Percentiles rank a stretch among this genome's conserved stretches.
phyloP scores from a whole-genome alignment of 1,284 basidiomycete genomes.

The Apiotrichum akiyoshidainum region DNA sequence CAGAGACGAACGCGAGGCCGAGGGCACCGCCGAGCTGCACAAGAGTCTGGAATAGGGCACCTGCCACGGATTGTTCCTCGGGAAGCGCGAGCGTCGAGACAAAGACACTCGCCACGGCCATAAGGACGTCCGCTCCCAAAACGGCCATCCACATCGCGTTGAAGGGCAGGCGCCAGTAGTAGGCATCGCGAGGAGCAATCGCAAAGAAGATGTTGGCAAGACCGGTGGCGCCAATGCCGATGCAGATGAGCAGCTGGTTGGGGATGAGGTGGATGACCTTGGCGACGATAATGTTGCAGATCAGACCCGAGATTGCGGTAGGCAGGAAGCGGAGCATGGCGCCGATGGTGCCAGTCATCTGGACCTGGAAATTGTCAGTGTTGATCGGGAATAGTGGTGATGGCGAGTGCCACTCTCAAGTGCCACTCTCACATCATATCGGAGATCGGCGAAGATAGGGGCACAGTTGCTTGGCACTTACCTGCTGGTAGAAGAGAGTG shows the following conservation, averaged over 20 bases:
- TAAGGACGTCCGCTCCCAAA: constrained; percentile 75
- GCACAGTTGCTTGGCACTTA: background rate
- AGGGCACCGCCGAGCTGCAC: constrained; percentile 67
- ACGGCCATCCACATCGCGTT: constrained; percentile 69
- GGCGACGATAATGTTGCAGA: constrained; percentile 60
- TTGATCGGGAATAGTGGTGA: background rate
- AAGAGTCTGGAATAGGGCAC: constrained; percentile 56
- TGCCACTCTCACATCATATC: background rate
- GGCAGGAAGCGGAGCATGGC: constrained; percentile 76
- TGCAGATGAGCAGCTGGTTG: constrained; percentile 55
- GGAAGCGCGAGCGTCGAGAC: constrained; percentile 67
- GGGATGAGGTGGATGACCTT: constrained; percentile 34
- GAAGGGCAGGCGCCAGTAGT: constrained; percentile 79
- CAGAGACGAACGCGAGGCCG: constrained; percentile 69
- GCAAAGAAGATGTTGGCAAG: constrained; percentile 69
- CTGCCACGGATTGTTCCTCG: constrained; percentile 74
- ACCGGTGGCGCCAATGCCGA: constrained; percentile 58
- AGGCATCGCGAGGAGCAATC: constrained; percentile 59
- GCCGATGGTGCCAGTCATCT: constrained; percentile 51
- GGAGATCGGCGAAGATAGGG: background rate
- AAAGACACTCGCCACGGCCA: constrained; percentile 69
- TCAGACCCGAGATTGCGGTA: constrained; percentile 65
- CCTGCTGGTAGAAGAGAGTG: constrained; percentile 42
- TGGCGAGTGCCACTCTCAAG: too few relatives aligned
- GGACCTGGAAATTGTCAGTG: constrained; percentile 25